Conservation (phyloP, 1,139 yeast species). For the Magnusiomyces suaveolens region DNA sequence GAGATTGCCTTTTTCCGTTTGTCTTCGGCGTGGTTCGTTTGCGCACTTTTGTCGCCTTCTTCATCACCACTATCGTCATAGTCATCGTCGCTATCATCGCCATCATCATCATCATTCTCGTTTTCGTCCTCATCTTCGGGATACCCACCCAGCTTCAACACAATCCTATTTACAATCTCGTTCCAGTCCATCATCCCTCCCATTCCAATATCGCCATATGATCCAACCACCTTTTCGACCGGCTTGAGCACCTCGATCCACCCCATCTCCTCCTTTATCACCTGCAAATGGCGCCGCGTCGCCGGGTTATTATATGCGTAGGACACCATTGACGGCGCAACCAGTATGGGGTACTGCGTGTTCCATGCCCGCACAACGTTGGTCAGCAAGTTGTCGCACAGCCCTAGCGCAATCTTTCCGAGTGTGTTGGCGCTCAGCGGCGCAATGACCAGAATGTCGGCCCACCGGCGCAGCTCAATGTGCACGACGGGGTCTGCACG, state of each 20-base stretch:
- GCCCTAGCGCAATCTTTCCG: constrained; percentile 80
- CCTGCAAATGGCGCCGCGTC: constrained; percentile 68
- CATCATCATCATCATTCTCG: constrained; percentile 56
- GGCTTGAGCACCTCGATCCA: constrained; percentile 87
- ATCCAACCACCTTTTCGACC: constrained; percentile 83
- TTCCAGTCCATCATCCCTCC: constrained; percentile 99
- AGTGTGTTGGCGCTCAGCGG: constrained; percentile 87
- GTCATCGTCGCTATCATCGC: constrained; percentile 39
- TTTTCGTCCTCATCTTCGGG: constrained; percentile 81
- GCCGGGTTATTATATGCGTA: constrained; percentile 82
- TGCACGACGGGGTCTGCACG: constrained; percentile 88
- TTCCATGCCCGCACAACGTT: constrained; percentile 94
- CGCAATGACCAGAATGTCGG: constrained; percentile 79
- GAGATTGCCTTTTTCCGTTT: background rate
- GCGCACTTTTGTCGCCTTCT: constrained; percentile 28
- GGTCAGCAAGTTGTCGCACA: constrained; percentile 81
- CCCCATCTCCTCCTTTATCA: constrained; percentile 77
- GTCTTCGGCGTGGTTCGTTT: too few species aligned
- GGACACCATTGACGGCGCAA: constrained; percentile 93
- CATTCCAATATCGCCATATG: constrained; percentile 88
- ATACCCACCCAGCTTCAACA: constrained; percentile 76
- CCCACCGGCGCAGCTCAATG: constrained; percentile 91
- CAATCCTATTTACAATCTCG: constrained; percentile 79
- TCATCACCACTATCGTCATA: constrained; percentile 33
- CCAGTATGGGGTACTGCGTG: constrained; percentile 69